A percentile compares a stretch with the other conserved stretches of the same genome.
Conservation (phyloP, 345 rosid genomes). For the Aegle marmelos region DNA sequence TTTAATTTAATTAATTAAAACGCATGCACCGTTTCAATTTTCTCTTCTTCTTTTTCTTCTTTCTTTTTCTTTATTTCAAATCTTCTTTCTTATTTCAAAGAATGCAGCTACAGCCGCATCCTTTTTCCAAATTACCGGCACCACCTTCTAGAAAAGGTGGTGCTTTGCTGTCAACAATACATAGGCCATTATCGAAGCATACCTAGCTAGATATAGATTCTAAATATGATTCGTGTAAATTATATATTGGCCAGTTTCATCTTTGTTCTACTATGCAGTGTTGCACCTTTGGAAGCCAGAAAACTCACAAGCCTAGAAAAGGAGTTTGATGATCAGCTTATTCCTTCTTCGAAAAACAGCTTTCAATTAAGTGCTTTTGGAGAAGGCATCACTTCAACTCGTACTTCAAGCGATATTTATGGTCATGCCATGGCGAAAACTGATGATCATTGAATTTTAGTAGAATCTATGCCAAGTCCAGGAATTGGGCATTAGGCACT, state of each 20-base stretch:
- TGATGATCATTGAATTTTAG: neutral
- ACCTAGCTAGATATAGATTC: too few species aligned
- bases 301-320: neutral
- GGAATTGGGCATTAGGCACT: conserved; percentile 42
- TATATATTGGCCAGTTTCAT: neutral
- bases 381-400: neutral
- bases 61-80: too few species aligned
- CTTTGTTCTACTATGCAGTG: neutral
- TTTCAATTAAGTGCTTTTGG: neutral
- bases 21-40: too few species aligned
- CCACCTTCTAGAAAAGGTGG: too few species aligned
- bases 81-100: too few species aligned
- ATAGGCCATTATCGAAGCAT: neutral
- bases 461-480: conserved; percentile 49
- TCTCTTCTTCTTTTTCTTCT: too few species aligned
- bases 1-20: too few species aligned
- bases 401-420: neutral
- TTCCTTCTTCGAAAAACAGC: neutral
- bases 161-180: too few species aligned
- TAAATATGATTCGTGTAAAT: neutral
- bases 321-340: neutral
- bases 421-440: neutral
- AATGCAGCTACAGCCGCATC: too few species aligned
- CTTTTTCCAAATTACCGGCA: too few species aligned
- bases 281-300: neutral